Evolutionary conservation across 495 filamentous ascomycete species (phyloP).

Genomic region (Lasiosphaeria ovina): DNA sequence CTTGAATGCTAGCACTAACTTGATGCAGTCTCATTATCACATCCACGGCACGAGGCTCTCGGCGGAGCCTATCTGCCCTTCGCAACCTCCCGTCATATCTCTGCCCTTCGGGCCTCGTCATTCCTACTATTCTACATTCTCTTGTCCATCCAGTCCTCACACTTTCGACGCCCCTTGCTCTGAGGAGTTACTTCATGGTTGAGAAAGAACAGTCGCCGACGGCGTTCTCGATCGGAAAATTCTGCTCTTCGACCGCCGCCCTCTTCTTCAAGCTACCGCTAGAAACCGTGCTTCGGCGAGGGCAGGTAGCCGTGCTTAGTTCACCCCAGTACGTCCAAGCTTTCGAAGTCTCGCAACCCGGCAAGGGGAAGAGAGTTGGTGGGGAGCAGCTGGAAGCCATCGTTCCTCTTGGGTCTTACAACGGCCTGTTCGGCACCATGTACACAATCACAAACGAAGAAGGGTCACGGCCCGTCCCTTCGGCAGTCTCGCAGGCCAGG

Average conservation of each 20-base stretch:
- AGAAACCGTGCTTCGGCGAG: conserved; percentile 86
- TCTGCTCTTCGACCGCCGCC: conserved; percentile 72
- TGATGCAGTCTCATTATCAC: conserved; percentile 68
- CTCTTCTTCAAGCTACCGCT: conserved; percentile 82
- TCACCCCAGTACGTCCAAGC: conserved; percentile 41
- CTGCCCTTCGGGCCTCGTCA: conserved; percentile 65
- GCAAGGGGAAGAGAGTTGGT: conserved; percentile 22
- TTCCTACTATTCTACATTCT: conserved; percentile 83
- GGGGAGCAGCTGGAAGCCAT: conserved; percentile 59
- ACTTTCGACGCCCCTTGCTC: conserved; percentile 74
- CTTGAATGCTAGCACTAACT: conserved; percentile 19
- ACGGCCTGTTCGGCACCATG: conserved; percentile 82
- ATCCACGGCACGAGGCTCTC: conserved; percentile 65
- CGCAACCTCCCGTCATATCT: conserved; percentile 73
- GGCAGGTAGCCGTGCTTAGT: conserved; percentile 67
- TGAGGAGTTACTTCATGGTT: conserved; percentile 73
- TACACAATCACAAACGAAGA: conserved; percentile 84
- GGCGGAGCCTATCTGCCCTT: conserved; percentile 71
- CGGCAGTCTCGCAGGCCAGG: conserved; percentile 24
- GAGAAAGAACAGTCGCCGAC: conserved; percentile 80
- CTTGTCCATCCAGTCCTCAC: conserved; percentile 77
- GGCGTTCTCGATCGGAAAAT: conserved; percentile 73
- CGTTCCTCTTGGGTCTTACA: conserved; percentile 70
- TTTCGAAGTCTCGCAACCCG: conserved; percentile 36
- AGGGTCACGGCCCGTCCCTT: conserved; percentile 49